Evolutionary conservation across 2,329 filamentous ascomycete genomes (phyloP).

Genomic region (Calonectria naviculata): DNA sequence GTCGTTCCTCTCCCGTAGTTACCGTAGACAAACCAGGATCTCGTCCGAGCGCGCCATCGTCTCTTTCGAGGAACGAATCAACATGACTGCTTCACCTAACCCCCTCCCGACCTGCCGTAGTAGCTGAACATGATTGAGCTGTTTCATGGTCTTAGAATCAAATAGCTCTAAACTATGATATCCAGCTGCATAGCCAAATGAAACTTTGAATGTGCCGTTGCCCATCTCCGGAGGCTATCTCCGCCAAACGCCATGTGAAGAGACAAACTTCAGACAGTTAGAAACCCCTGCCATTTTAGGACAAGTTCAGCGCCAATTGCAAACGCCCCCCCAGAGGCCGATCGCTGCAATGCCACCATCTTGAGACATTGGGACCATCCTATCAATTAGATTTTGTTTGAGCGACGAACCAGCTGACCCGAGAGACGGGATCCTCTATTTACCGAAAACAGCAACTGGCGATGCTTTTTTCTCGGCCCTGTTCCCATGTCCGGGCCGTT

Average conservation of each 20-base stretch:
- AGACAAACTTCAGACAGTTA: constrained; percentile 1
- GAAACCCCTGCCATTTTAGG: neutral
- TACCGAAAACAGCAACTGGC: neutral
- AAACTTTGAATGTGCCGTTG: neutral
- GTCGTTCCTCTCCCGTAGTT: neutral
- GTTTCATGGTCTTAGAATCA: neutral
- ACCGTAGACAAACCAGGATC: neutral
- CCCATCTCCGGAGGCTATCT: constrained; percentile 2
- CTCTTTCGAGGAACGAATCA: neutral
- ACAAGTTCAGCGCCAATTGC: neutral
- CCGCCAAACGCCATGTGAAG: constrained; percentile 2
- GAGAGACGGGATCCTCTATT: constrained; percentile 5
- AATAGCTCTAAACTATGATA: neutral
- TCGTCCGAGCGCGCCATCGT: neutral
- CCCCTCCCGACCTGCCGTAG: neutral
- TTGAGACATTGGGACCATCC: constrained; percentile 1
- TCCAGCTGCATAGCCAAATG: neutral
- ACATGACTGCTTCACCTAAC: neutral
- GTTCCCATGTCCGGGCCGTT: constrained; percentile 1
- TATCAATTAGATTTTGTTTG: constrained; percentile 8
- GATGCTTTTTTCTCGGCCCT: neutral
- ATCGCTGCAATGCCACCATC: constrained; percentile 1
- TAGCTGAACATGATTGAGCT: neutral
- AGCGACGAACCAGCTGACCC: neutral
- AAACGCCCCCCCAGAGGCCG: neutral